phyloP scores from a whole-genome alignment of 2,329 filamentous ascomycete genomes.

The Colletotrichum cuscutae region DNA sequence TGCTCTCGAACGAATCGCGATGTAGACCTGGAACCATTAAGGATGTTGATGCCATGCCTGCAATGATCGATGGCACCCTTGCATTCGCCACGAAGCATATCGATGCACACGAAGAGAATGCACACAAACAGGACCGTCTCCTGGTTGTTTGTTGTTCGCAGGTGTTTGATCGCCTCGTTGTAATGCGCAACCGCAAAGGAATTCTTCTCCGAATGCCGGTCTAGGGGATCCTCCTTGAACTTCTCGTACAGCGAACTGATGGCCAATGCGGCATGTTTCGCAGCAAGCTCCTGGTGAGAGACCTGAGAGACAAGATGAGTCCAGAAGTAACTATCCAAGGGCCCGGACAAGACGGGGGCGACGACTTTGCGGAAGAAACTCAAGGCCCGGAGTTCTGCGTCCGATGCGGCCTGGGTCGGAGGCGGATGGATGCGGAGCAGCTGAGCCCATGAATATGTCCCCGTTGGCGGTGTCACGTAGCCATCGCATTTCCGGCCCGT shows the following conservation, averaged over 20 bases:
- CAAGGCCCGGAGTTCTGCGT: conserved; percentile 44
- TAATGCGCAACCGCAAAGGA: conserved; percentile 52
- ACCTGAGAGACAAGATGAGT: conserved; percentile 51
- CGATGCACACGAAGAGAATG: conserved; percentile 55
- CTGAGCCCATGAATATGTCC: conserved; percentile 46
- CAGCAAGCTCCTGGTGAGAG: conserved; percentile 48
- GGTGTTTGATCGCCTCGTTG: conserved; percentile 50
- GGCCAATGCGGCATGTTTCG: conserved; percentile 50
- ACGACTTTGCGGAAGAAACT: conserved; percentile 51
- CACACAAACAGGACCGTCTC: conserved; percentile 52
- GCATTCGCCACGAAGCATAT: conserved; percentile 51
- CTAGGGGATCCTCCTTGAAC: conserved; percentile 33
- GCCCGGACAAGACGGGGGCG: conserved; percentile 48
- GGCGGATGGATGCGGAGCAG: conserved; percentile 43
- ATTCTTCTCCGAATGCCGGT: conserved; percentile 32
- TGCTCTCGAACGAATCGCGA: conserved; percentile 42
- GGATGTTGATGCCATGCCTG: conserved; percentile 49
- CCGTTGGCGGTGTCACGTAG: conserved; percentile 36
- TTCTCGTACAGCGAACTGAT: conserved; percentile 53
- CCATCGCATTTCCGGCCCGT: conserved; percentile 45
- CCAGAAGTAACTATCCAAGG: conserved; percentile 52
- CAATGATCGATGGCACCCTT: conserved; percentile 49
- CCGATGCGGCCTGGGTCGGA: conserved; percentile 38
- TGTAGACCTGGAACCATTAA: conserved; percentile 39
- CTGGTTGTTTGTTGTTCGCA: conserved; percentile 43